phyloP scores from a whole-genome alignment of 2,329 filamentous ascomycete genomes.

The Monosporascus sp. region DNA sequence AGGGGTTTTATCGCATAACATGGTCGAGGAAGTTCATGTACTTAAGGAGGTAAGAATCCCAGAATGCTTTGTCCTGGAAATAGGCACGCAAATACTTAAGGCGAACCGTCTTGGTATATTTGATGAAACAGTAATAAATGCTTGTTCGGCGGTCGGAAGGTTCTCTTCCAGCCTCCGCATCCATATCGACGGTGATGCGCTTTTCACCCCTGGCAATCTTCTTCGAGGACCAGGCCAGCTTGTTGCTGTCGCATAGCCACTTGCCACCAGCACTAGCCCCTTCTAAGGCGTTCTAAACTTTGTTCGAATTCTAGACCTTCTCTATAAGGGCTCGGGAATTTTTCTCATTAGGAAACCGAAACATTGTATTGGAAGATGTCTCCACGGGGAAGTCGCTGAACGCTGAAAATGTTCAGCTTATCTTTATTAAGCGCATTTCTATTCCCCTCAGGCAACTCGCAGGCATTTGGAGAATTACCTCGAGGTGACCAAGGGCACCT shows the following conservation, averaged over 20 bases:
- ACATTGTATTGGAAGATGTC: conserved; percentile 83
- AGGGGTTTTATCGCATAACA: no score
- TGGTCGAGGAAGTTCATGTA: no score
- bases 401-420: conserved; percentile 70
- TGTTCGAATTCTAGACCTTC: conserved; percentile 68
- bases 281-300: conserved; percentile 50
- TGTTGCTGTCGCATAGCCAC: conserved; percentile 78
- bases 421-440: conserved; percentile 79
- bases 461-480: conserved; percentile 58
- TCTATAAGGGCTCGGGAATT: conserved; percentile 54
- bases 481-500: conserved; percentile 83
- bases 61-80: conserved; percentile 51
- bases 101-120: conserved; percentile 61
- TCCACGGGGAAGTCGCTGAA: conserved; percentile 51
- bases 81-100: conserved; percentile 63
- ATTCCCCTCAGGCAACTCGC: conserved; percentile 47
- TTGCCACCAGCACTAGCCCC: conserved; percentile 30
- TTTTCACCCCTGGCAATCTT: conserved; percentile 41
- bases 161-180: conserved; percentile 32
- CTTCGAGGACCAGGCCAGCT: conserved; percentile 64
- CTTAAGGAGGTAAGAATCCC: conserved; percentile 65
- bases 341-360: conserved; percentile 57
- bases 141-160: conserved; percentile 29
- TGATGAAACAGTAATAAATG: conserved; percentile 55
- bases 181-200: conserved; percentile 64